These are phyloP conservation scores for Jamesozyma spencerorum DNA, from an alignment of 805 yeast genomes.

Conservation along the genomic window DNA sequence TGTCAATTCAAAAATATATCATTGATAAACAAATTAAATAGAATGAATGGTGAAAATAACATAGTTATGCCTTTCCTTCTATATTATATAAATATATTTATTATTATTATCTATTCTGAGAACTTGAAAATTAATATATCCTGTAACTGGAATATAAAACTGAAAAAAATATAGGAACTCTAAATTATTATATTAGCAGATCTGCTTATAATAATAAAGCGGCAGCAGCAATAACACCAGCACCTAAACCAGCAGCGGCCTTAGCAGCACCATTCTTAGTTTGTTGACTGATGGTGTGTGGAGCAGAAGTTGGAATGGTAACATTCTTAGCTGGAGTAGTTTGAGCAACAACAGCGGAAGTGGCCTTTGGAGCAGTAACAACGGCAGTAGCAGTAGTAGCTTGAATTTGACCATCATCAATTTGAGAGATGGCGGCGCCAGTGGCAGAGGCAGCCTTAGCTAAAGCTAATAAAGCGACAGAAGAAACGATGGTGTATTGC, in stretches of 20 bases:
- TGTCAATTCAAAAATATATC: too few species aligned
- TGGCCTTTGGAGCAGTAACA: neutral
- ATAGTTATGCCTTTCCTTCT: too few species aligned
- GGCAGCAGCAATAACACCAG: constrained; percentile 16
- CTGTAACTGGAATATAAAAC: too few species aligned
- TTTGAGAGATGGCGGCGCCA: constrained; percentile 11
- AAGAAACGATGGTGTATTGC: constrained; percentile 6
- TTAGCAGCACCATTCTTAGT: constrained; percentile 17
- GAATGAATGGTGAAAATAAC: too few species aligned
- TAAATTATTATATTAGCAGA: too few species aligned
- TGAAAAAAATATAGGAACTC: too few species aligned
- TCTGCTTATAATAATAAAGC: constrained; percentile 13
- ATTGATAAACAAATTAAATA: too few species aligned
- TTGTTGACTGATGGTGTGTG: constrained; percentile 6
- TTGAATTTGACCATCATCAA: constrained; percentile 10
- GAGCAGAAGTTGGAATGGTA: neutral
- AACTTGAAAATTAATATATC: too few species aligned
- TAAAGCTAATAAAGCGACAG: constrained; percentile 5
- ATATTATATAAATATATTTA: too few species aligned
- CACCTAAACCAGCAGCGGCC: constrained; percentile 16
- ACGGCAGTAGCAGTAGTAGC: constrained; percentile 5
- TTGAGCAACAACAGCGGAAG: neutral
- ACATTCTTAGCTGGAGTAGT: neutral
- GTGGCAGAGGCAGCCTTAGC: constrained; percentile 8
- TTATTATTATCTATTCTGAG: too few species aligned